A percentile compares a stretch with the other conserved stretches of the same genome.
These are phyloP conservation scores for Talaromyces amestolkiae DNA, from an alignment of 2,329 filamentous ascomycete species.

Conservation along the genomic window DNA sequence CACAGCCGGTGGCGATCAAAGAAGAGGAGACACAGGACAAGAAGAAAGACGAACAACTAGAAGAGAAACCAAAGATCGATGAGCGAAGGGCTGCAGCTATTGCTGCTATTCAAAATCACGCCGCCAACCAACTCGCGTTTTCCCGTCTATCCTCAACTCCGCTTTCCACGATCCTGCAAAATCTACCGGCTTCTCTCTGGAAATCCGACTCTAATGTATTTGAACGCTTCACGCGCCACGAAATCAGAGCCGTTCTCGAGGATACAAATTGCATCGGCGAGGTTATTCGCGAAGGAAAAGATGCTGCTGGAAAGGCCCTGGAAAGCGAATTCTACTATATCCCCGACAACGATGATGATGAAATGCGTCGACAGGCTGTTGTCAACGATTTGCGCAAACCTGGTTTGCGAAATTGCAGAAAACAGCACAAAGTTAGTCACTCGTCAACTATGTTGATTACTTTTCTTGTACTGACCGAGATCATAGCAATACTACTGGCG, in stretches of 20 bases:
- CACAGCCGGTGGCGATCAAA: constrained; percentile 26
- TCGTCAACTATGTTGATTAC: constrained; percentile 6
- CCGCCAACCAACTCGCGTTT: constrained; percentile 92
- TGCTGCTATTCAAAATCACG: constrained; percentile 64
- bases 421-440: constrained; percentile 85
- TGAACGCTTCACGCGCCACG: constrained; percentile 55
- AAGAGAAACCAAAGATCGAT: constrained; percentile 15
- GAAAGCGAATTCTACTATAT: constrained; percentile 98
- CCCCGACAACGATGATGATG: constrained; percentile 78
- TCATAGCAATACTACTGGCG: constrained; percentile 70
- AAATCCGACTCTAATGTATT: constrained; percentile 51
- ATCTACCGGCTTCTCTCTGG: constrained; percentile 66
- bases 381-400: constrained; percentile 85
- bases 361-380: constrained; percentile 74
- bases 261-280: constrained; percentile 77
- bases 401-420: constrained; percentile 82
- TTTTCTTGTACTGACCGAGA: constrained; percentile 24
- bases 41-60: constrained; percentile 28
- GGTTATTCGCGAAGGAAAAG: constrained; percentile 87
- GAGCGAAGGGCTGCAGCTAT: constrained; percentile 16
- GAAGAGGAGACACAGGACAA: constrained; percentile 22
- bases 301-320: constrained; percentile 86
- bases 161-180: constrained; percentile 81
- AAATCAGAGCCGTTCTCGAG: constrained; percentile 71
- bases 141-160: constrained; percentile 90